These are phyloP conservation scores for Litsea cubeba DNA, from an alignment of 164 flowering plant genomes.

Conservation along the genomic window DNA sequence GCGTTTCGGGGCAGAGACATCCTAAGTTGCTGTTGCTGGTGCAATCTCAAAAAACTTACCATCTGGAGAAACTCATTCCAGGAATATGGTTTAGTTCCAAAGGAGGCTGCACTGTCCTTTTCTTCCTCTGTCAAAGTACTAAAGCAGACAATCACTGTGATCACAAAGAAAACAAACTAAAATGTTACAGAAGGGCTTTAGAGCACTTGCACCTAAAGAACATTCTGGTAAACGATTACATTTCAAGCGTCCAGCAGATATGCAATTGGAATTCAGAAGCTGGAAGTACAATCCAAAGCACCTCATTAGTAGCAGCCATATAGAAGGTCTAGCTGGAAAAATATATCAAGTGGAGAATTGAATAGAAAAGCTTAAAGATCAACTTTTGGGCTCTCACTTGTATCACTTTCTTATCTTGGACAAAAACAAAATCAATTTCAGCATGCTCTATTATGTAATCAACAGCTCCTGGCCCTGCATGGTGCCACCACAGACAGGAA, in stretches of 20 bases:
- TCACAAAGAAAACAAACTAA: conserved; percentile 6
- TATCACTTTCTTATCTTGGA: conserved; percentile 75
- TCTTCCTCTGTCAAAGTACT: conserved; percentile 54
- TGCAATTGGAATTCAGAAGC: conserved; percentile 63
- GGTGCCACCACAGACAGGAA: not conserved
- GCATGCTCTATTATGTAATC: conserved; percentile 80
- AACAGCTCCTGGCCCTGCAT: conserved; percentile 81
- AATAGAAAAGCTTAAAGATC: not conserved
- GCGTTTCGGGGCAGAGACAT: not conserved
- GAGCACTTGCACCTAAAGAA: not conserved
- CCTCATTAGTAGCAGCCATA: not conserved
- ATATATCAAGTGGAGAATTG: not conserved
- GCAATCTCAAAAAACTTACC: conserved; percentile 38
- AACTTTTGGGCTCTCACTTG: conserved; percentile 42
- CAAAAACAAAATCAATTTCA: conserved; percentile 75
- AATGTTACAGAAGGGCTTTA: conserved; percentile 14
- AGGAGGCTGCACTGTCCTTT: conserved; percentile 27
- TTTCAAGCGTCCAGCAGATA: conserved; percentile 50
- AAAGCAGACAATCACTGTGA: conserved; percentile 71
- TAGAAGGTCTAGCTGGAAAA: not conserved
- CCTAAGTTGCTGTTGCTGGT: not conserved
- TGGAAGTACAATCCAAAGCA: conserved; percentile 28
- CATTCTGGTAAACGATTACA: conserved; percentile 33
- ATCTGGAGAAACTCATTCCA: conserved; percentile 73
- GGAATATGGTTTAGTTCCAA: conserved; percentile 55